phyloP scores from a whole-genome alignment of 176 grass and related monocot species.

The Carex myosuroides region DNA sequence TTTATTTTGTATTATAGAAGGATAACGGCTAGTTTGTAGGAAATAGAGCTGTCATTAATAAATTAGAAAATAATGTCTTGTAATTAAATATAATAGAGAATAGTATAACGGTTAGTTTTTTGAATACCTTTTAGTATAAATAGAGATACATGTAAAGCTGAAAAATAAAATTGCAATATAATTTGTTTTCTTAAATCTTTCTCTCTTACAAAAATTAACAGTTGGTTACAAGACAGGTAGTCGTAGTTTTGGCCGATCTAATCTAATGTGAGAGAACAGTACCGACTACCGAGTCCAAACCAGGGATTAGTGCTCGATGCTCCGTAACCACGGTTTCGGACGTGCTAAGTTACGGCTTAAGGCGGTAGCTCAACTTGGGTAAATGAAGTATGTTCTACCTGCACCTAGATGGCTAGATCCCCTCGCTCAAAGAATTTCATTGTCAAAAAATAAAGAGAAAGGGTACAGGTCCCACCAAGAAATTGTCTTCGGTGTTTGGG shows the following conservation, averaged over 20 bases:
- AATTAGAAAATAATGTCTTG: no score
- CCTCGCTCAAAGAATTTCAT: not conserved
- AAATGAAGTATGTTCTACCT: not conserved
- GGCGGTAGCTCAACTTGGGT: not conserved
- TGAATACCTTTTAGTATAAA: no score
- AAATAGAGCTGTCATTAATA: no score
- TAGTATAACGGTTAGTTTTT: no score
- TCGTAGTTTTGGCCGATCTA: not conserved
- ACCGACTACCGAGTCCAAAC: not conserved
- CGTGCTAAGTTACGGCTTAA: not conserved
- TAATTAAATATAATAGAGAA: no score
- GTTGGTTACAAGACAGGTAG: not conserved
- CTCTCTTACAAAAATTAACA: no score
- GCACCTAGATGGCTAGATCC: not conserved
- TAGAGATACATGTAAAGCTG: no score
- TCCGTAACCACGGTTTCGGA: not conserved
- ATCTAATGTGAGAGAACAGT: not conserved
- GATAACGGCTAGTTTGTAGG: no score
- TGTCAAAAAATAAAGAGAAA: not conserved
- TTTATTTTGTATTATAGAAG: no score
- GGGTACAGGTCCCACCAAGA: not conserved
- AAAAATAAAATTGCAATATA: no score
- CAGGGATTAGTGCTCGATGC: not conserved
- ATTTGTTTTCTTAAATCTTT: no score
- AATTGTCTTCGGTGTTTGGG: not conserved